A percentile compares a stretch with the other conserved stretches of the same genome.
phyloP scores from a whole-genome alignment of 305 asterid genomes.

The Fraxinus ornus region DNA sequence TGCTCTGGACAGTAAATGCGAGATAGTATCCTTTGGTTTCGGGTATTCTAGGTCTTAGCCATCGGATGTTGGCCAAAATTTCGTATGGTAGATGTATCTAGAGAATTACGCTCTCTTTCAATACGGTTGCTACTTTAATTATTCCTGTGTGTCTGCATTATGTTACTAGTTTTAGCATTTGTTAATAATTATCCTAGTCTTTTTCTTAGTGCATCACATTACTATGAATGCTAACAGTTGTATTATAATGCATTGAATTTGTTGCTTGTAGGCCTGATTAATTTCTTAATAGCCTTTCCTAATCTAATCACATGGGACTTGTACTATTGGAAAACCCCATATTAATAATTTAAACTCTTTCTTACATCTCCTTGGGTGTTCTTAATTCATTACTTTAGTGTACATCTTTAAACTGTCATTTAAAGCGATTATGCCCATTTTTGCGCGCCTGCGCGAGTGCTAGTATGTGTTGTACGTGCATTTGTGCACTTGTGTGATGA shows the following conservation, averaged over 20 bases:
- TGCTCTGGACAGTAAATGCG: background rate
- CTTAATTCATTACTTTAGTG: slow-evolving; percentile 18
- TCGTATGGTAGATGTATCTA: slow-evolving; percentile 32
- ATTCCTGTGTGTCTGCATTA: slow-evolving; percentile 19
- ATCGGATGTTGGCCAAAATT: slow-evolving; percentile 31
- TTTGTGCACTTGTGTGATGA: background rate
- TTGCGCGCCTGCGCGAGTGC: background rate
- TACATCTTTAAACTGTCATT: background rate
- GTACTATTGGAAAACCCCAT: slow-evolving; percentile 37
- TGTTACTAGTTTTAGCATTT: background rate
- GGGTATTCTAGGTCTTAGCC: slow-evolving; percentile 15
- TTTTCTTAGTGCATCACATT: slow-evolving; percentile 21
- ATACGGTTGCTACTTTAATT: background rate
- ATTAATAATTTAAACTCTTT: slow-evolving; percentile 31
- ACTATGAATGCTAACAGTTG: slow-evolving; percentile 33
- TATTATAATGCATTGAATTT: slow-evolving; percentile 43
- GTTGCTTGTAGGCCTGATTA: slow-evolving; percentile 27
- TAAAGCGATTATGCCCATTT: background rate
- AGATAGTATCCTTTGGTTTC: slow-evolving; percentile 12
- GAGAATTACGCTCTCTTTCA: slow-evolving; percentile 2
- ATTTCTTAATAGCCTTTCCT: slow-evolving; percentile 31
- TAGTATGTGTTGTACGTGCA: background rate
- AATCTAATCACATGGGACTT: slow-evolving; percentile 56
- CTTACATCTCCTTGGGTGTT: slow-evolving; percentile 8
- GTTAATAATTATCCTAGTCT: background rate